Conservation (phyloP, 2,329 filamentous ascomycete genomes). For the Hypoxylon sp. region DNA sequence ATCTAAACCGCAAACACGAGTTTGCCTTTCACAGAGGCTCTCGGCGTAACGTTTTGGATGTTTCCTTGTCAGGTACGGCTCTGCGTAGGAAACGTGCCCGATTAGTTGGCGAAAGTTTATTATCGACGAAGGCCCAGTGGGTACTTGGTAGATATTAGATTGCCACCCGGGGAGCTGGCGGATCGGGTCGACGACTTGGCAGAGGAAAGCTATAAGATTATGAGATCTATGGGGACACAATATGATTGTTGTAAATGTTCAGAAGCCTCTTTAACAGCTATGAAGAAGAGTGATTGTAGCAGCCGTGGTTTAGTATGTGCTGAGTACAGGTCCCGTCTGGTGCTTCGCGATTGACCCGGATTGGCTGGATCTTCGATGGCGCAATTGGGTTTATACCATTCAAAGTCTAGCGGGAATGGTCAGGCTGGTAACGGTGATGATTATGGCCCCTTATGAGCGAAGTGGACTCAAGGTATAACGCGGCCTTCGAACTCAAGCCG, state of each 20-base stretch:
- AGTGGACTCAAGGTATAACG: conserved; percentile 16
- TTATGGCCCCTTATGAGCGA: conserved; percentile 4
- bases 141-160: conserved; percentile 23
- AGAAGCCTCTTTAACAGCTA: conserved; percentile 16
- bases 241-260: conserved; percentile 17
- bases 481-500: conserved; percentile 6
- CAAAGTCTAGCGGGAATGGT: conserved; percentile 36
- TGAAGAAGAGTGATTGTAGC: conserved; percentile 11
- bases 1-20: neutral
- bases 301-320: conserved; percentile 10
- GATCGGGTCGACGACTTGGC: conserved; percentile 10
- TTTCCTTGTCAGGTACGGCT: conserved; percentile 14
- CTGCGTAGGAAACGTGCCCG: neutral
- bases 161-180: conserved; percentile 17
- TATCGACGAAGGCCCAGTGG: conserved; percentile 27
- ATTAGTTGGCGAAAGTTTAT: conserved; percentile 10
- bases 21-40: conserved; percentile 26
- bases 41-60: neutral
- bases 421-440: conserved; percentile 16
- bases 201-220: conserved; percentile 8
- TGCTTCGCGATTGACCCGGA: conserved; percentile 10
- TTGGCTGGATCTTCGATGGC: conserved; percentile 44
- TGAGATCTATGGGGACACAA: neutral
- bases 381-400: conserved; percentile 45
- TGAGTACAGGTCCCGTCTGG: conserved; percentile 12